Conservation (phyloP, 2,329 filamentous ascomycete genomes). For the Cladophialophora bantiana region DNA sequence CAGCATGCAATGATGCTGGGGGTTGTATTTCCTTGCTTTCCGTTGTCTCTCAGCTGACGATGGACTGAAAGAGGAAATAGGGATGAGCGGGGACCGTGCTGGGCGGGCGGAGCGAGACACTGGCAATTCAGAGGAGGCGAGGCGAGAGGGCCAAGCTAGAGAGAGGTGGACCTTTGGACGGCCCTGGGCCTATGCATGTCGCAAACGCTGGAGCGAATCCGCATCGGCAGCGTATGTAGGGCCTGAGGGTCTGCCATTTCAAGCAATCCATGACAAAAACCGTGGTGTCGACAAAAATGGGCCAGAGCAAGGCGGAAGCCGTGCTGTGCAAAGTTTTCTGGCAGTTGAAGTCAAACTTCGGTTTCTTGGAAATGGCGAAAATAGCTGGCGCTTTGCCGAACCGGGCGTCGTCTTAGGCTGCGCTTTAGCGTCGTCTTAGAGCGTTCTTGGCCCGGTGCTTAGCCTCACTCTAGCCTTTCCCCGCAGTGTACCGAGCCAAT, state of each 20-base stretch:
- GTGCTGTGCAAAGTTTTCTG: constrained; percentile 7
- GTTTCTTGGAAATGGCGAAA: constrained; percentile 15
- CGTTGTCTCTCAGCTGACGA: constrained; percentile 13
- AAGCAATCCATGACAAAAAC: background rate
- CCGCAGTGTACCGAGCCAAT: background rate
- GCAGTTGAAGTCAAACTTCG: constrained; percentile 12
- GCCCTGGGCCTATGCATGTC: constrained; percentile 5
- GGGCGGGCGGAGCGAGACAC: constrained; percentile 5
- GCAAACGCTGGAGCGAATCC: constrained; percentile 4
- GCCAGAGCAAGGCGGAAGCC: background rate
- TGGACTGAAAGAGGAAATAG: constrained; percentile 1
- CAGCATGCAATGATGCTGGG: background rate
- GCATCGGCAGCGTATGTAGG: background rate
- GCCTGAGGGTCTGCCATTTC: background rate
- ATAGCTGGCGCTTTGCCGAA: constrained; percentile 6
- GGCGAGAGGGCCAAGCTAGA: background rate
- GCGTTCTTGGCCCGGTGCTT: background rate
- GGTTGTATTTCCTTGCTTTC: background rate
- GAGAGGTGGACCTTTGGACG: background rate
- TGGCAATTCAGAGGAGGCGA: background rate
- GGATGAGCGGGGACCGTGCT: background rate
- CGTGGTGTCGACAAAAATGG: constrained; percentile 11
- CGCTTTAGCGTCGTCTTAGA: background rate
- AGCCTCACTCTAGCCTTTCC: background rate
- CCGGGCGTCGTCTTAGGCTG: background rate